Evolutionary conservation across 2,329 filamentous ascomycete genomes (phyloP), one percentile per base, ranked within the genome.

Genomic region (Aspergillus ochraceus): DNA sequence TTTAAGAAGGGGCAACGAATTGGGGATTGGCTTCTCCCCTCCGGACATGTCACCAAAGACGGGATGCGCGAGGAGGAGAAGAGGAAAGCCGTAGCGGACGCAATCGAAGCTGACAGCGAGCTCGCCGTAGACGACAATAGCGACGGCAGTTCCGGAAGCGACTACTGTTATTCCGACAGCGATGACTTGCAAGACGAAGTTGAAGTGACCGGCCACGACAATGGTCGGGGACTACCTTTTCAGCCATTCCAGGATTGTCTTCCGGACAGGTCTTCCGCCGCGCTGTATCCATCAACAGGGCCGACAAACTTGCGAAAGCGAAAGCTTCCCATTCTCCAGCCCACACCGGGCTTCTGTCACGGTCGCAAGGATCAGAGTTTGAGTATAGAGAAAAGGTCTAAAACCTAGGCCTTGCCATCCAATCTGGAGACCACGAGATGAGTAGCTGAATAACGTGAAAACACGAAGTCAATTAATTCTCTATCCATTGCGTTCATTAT

Each of bases 1-100:
- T 80, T 79, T 58, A 75, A 73, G 51, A 74, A 76, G 55, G 74
- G 74, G 4, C 62, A 75, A 54, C 64, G 66, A 6, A 75, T 77
- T 22, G 66, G 58, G 6, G 64, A 71, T 39, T 78, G 76, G 76
- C 42, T 71, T 42, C 68, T 68, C 4, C 68, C 68, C 2, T 67
- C 64, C 2, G 66, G 67, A 2, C 66, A 71, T 61, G 49, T 60
- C 26, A 68, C 62, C 8, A 70, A 71, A 54, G 58, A 60, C 12
- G 50, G 58, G 24, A 57, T 61, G 12, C 52, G 60, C n/a, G 58
- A 61, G 12, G 56, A 60, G 24, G 36, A 57, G 22, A 61, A 55
- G 49, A 36, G 30, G 29, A 6, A 10, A 32, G 52, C 42, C 19
- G 26, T 52, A 29, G 47, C 24, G 36, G 22, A 51, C 20, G 42